Percentiles rank a stretch among this genome's conserved stretches.
Evolutionary conservation across 2,329 filamentous ascomycete genomes (phyloP).

Genomic region (Tolypocladium guangdongense): DNA sequence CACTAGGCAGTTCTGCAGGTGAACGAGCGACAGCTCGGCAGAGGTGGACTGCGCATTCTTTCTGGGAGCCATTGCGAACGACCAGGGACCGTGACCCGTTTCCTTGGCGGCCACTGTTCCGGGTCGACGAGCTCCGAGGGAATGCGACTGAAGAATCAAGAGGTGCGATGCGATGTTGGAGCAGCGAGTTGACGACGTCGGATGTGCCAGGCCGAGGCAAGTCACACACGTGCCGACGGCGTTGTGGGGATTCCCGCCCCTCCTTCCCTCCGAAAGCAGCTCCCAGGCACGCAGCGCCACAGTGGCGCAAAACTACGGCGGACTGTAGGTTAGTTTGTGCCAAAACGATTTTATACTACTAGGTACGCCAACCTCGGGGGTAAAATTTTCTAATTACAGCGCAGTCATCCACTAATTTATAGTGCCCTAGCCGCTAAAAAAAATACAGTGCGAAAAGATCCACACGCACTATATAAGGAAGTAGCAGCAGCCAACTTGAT

Average conservation of each 20-base stretch:
- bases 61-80: constrained; percentile 32
- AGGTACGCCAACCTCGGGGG: too few relatives aligned
- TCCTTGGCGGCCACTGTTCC: background rate
- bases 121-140: background rate
- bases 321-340: too few relatives aligned
- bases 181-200: background rate
- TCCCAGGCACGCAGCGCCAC: constrained; percentile 1
- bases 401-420: too few relatives aligned
- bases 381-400: too few relatives aligned
- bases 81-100: background rate
- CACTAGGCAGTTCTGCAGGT: constrained; percentile 88
- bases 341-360: too few relatives aligned
- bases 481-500: too few relatives aligned
- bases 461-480: too few relatives aligned
- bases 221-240: constrained; percentile 23
- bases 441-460: too few relatives aligned
- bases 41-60: constrained; percentile 53
- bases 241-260: background rate
- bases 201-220: constrained; percentile 19
- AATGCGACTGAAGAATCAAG: constrained; percentile 1
- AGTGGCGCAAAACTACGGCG: constrained; percentile 3
- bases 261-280: background rate
- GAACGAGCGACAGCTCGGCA: constrained; percentile 75
- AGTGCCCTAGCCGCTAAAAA: too few relatives aligned
- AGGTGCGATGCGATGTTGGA: background rate